Conservation (phyloP, 2,329 filamentous ascomycete genomes). For the Fusarium sambucinum region DNA sequence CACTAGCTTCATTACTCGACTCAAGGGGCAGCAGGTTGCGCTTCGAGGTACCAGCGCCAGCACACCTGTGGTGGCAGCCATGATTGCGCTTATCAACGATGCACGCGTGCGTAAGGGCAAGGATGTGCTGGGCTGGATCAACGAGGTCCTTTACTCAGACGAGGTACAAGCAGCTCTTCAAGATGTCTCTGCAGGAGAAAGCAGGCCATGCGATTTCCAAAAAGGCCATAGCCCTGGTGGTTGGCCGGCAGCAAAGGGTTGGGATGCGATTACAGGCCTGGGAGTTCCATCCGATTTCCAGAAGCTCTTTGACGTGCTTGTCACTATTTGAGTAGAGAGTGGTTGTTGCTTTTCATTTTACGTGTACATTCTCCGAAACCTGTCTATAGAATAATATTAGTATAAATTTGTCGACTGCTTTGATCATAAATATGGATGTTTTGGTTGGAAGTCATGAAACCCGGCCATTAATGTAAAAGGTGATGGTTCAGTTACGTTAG, state of each 20-base stretch:
- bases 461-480: neutral
- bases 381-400: conserved; percentile 1
- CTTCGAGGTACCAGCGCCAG: conserved; percentile 64
- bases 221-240: conserved; percentile 53
- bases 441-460: neutral
- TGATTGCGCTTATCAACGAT: conserved; percentile 68
- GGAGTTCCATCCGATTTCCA: conserved; percentile 60
- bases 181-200: conserved; percentile 59
- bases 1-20: conserved; percentile 63
- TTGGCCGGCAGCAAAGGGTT: conserved; percentile 61
- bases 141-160: conserved; percentile 60
- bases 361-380: neutral
- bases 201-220: conserved; percentile 56
- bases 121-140: conserved; percentile 65
- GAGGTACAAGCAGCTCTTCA: conserved; percentile 54
- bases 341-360: neutral
- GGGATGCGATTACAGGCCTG: conserved; percentile 64
- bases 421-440: neutral
- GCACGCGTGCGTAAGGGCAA: conserved; percentile 62
- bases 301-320: conserved; percentile 53
- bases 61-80: conserved; percentile 65
- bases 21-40: conserved; percentile 44
- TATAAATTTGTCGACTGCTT: neutral
- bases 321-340: conserved; percentile 32
- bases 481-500: neutral